Evolutionary conservation across 768 basidiomycete species (phyloP), one percentile per base, ranked within the genome.

Genomic region (Suillus plorans): DNA sequence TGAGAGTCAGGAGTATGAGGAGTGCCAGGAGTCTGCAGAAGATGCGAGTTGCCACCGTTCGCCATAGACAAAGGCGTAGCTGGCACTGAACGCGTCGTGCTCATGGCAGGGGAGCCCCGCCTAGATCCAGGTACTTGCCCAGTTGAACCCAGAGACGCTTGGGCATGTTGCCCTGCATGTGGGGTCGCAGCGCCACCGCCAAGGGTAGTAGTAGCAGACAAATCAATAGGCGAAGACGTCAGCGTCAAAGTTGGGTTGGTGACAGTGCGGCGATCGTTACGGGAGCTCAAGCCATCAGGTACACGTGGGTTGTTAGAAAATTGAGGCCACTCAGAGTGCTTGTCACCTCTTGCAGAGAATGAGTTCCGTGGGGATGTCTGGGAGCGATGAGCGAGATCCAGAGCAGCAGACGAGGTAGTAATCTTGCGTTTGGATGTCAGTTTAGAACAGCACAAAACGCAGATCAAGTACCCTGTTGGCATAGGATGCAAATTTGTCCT

Each of bases 251-350:
- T 86, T 10, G 91, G 90, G 71, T 89, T 92, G 5, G 91, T 92
- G 47, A 90, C 89, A 36, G 80, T 86, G 42, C 91, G 88, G 66
- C 91, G 84, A 63, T 91, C 90, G 37, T 79, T 70, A 62, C 89
- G 84, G 49, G 82, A 79, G 50, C 78, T 72, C 39, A 86, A 69
- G 14, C 81, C 80, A 44, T 93, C 92, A 41, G 87, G 86, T 36
- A 81, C 84, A 70, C 90, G 87, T 52, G 82, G 73, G 56, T 83
- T 82, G 34, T 85, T 85, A 55, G 86, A 81, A 77, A 95, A 97
- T 75, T 95, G 94, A 39, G 95, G 93, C 96, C 96, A 98, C 74
- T 97, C 95, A 1, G 94, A 94, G 10, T 92, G 83, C 74, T 89
- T 90, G 72, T 89, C 89, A 41, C 85, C 81, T 52, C 89, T 87